A percentile compares a stretch with the other conserved stretches of the same genome.
phyloP scores from a whole-genome alignment of 2,329 filamentous ascomycete genomes.

The Trichoderma semiorbis region DNA sequence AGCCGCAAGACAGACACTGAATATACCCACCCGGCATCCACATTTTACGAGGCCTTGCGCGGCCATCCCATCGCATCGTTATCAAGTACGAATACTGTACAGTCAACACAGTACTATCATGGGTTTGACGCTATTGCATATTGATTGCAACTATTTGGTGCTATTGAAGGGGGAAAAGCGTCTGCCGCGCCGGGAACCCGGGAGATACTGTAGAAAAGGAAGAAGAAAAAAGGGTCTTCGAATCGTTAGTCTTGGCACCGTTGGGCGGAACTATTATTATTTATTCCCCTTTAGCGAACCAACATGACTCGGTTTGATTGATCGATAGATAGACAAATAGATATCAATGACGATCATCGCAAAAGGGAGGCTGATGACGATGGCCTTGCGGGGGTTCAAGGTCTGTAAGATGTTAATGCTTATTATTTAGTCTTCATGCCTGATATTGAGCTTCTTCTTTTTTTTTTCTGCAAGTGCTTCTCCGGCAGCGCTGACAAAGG shows the following conservation, averaged over 20 bases:
- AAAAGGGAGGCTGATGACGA: not conserved
- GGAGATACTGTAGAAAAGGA: not conserved
- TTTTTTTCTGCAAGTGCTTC: not conserved
- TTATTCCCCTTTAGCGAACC: not conserved
- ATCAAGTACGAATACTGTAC: too few species aligned
- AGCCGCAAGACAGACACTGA: not conserved
- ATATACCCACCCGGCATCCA: not conserved
- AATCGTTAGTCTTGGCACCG: not conserved
- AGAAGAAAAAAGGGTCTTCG: not conserved
- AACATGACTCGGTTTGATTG: not conserved
- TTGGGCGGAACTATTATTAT: not conserved
- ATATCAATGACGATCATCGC: not conserved
- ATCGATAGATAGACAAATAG: not conserved
- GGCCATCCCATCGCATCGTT: not conserved
- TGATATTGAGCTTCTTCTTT: not conserved
- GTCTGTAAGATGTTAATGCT: not conserved
- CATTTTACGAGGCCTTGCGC: not conserved
- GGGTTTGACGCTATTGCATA: not conserved
- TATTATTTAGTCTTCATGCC: not conserved
- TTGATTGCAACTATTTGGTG: not conserved
- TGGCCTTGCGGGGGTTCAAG: not conserved
- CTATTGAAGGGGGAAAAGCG: not conserved
- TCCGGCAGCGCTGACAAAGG: not conserved
- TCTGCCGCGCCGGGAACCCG: not conserved
- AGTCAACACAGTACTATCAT: not conserved